Evolutionary conservation across 352 stramenopile species (phyloP), one percentile per base, ranked within the genome.

Genomic region (Pythium dissotocum): DNA sequence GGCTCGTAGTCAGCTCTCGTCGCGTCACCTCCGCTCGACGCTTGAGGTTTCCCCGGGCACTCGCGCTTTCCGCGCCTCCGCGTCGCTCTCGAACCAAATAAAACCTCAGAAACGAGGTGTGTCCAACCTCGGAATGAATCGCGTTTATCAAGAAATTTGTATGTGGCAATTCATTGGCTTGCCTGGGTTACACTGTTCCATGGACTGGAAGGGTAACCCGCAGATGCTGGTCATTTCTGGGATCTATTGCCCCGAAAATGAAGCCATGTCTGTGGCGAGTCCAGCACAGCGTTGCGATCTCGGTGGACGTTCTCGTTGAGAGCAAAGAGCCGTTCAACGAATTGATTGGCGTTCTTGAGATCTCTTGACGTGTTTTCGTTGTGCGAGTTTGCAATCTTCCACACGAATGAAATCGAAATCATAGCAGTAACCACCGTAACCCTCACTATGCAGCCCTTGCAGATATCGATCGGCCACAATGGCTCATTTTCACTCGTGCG

Each of bases 121-220:
- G 51, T 18, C 16, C 59, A 53, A 6, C 18, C 8, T 18, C 28
- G 36, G 5, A 62, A 72, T 75, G 59, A 79, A 83, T 77, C 73
- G 70, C 24, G 13, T 73, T 76, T 60, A 35, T 71, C 38, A 77
- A 66, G 57, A 6, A 18, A 14, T 78, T 83, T 86, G 77, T 87
- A 89, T 71, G 48, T 0, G 36, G 10, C 78, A 77, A 88, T 90
- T 90, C 72, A 83, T 68, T 81, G 67, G 85, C 76, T 89, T 66
- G 67, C 52, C 2, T 21, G 35, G 40, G 65, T 54, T 69, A 67
- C 58, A 49, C 33, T 32, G 6, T 33, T 32, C 28, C 12, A 36
- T 48, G 30, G 6, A 18, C n/a, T 21, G 36, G 4, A 24, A 14
- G n/a, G 36, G 55, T 49, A 42, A 51, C n/a, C 30, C 40, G 26